phyloP scores from a whole-genome alignment of 148 eudicot genomes.

The Rhododendron simsii region DNA sequence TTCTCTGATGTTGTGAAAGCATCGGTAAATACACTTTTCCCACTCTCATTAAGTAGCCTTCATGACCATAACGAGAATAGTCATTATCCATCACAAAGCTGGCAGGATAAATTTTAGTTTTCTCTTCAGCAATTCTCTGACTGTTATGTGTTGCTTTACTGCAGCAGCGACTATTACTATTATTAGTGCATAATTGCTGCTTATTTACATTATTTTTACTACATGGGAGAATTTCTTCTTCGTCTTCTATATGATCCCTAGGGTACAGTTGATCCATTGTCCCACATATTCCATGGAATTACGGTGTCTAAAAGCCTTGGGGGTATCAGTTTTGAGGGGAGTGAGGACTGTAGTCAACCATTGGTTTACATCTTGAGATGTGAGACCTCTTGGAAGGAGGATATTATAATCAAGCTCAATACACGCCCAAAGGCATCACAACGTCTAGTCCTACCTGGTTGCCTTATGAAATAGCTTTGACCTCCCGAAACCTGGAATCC shows the following conservation, averaged over 20 bases:
- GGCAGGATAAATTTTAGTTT: background rate
- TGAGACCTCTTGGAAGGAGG: background rate
- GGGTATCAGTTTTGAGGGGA: background rate
- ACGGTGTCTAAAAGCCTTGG: background rate
- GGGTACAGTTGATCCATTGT: background rate
- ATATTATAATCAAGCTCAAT: background rate
- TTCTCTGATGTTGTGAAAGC: constrained; percentile 10
- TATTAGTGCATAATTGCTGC: background rate
- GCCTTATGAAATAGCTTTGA: background rate
- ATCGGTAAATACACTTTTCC: constrained; percentile 1
- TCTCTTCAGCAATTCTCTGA: background rate
- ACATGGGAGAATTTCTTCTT: background rate
- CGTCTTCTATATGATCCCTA: background rate
- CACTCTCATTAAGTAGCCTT: background rate
- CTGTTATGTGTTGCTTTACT: background rate
- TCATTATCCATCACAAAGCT: background rate
- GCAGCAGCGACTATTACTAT: background rate
- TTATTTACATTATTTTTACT: background rate
- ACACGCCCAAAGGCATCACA: background rate
- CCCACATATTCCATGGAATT: background rate
- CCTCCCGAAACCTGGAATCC: background rate
- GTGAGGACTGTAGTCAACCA: background rate
- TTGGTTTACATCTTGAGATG: background rate
- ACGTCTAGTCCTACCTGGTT: background rate
- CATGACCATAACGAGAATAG: background rate